Percentiles rank a stretch among this genome's conserved stretches.
Conservation (phyloP, 176 grass and related monocot species). For the Carex littledalei region DNA sequence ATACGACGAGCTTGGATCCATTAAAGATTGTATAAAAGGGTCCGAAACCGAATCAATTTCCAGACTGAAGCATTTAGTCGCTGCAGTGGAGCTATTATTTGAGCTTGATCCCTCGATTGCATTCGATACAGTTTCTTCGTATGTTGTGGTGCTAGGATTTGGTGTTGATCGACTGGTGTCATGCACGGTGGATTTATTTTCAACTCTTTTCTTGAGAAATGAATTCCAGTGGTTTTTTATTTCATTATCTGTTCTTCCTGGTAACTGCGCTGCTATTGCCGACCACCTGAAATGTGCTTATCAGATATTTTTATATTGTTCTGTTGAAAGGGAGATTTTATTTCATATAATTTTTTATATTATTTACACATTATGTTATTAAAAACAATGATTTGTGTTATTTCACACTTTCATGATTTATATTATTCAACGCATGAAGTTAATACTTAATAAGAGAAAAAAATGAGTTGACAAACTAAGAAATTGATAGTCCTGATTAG, state of each 20-base stretch:
- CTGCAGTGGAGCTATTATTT: not conserved
- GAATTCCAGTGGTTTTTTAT: conserved; percentile 42
- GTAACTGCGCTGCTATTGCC: conserved; percentile 20
- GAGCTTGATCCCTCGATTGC: not conserved
- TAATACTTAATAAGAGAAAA: not conserved
- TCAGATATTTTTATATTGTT: not conserved
- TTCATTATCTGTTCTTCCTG: conserved; percentile 38
- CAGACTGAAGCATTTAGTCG: not conserved
- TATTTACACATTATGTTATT: no score
- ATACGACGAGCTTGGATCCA: not conserved
- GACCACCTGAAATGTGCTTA: conserved; percentile 25
- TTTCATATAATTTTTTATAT: not conserved
- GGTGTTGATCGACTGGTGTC: not conserved
- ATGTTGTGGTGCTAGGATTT: not conserved
- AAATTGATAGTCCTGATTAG: not conserved
- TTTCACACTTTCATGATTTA: not conserved
- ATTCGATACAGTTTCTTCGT: not conserved
- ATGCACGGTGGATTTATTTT: not conserved
- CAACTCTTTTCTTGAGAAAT: conserved; percentile 19
- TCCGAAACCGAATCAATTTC: not conserved
- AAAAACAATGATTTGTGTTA: no score
- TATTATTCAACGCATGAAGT: not conserved
- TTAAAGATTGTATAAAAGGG: not conserved
- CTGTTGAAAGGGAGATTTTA: not conserved
- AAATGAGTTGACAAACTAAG: not conserved